phyloP scores from a whole-genome alignment of 2,329 filamentous ascomycete genomes.

The Fusarium stilboides region DNA sequence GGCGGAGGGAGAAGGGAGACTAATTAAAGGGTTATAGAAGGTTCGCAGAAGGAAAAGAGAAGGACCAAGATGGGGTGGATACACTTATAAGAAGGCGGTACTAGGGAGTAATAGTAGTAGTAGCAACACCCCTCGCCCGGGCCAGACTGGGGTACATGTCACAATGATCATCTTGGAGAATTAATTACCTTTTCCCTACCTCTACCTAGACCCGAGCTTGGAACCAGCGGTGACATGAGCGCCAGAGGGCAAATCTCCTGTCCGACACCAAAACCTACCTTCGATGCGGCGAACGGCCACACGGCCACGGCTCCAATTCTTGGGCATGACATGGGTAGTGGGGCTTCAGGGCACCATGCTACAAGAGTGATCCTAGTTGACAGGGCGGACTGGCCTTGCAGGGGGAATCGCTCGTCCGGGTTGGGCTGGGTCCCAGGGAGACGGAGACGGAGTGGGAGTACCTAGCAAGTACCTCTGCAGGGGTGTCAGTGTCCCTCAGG shows the following conservation, averaged over 20 bases:
- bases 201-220: conserved; percentile 51
- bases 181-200: conserved; percentile 34
- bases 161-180: conserved; percentile 49
- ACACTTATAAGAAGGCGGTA: conserved; percentile 52
- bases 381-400: conserved; percentile 49
- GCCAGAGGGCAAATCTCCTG: conserved; percentile 51
- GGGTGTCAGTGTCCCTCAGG: conserved; percentile 33
- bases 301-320: conserved; percentile 32
- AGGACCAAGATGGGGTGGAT: conserved; percentile 53
- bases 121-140: conserved; percentile 45
- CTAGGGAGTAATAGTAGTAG: conserved; percentile 29
- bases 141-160: conserved; percentile 49
- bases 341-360: conserved; percentile 46
- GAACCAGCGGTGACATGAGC: conserved; percentile 56
- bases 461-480: conserved; percentile 45
- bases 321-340: conserved; percentile 50
- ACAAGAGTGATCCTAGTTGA: conserved; percentile 48
- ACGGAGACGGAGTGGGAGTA: conserved; percentile 43
- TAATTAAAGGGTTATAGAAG: conserved; percentile 49
- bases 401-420: conserved; percentile 8
- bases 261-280: conserved; percentile 39
- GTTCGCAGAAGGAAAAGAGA: conserved; percentile 48
- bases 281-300: conserved; percentile 50
- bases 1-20: conserved; percentile 41
- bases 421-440: conserved; percentile 37